Percentiles rank a stretch among this genome's conserved stretches.
Conservation (phyloP, 192 early-diverging fungal genomes). For the Backusella australiensis region DNA sequence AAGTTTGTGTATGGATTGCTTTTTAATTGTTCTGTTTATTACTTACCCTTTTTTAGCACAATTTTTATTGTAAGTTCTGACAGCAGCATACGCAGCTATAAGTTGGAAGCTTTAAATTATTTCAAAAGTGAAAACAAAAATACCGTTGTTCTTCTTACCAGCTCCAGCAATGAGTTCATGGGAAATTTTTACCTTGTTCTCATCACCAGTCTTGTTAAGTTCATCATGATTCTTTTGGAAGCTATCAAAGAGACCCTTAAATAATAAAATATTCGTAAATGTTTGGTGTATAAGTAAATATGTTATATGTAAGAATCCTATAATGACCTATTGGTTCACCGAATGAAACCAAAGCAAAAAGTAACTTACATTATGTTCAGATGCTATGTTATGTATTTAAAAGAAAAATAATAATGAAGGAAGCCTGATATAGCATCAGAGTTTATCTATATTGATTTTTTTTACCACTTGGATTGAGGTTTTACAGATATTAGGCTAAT, state of each 20-base stretch:
- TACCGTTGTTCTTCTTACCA: background rate
- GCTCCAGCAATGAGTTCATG: constrained; percentile 11
- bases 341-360: too few relatives aligned
- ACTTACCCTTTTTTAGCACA: constrained; percentile 21
- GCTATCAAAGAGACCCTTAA: background rate
- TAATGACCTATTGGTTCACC: background rate
- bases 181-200: background rate
- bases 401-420: background rate
- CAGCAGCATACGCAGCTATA: constrained; percentile 22
- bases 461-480: background rate
- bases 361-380: background rate
- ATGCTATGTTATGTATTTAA: background rate
- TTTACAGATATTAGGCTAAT: background rate
- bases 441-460: background rate
- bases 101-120: background rate
- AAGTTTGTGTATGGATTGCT: background rate
- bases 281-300: too few relatives aligned
- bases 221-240: background rate
- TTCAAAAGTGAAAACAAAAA: background rate
- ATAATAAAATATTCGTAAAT: background rate
- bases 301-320: too few relatives aligned
- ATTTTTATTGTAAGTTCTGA: constrained; percentile 31
- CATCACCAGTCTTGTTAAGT: background rate
- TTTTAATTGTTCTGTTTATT: background rate
- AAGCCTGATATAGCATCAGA: background rate